Evolutionary conservation across 768 basidiomycete species (phyloP), one percentile per base, ranked within the genome.

Genomic region (Boletales sp.): DNA sequence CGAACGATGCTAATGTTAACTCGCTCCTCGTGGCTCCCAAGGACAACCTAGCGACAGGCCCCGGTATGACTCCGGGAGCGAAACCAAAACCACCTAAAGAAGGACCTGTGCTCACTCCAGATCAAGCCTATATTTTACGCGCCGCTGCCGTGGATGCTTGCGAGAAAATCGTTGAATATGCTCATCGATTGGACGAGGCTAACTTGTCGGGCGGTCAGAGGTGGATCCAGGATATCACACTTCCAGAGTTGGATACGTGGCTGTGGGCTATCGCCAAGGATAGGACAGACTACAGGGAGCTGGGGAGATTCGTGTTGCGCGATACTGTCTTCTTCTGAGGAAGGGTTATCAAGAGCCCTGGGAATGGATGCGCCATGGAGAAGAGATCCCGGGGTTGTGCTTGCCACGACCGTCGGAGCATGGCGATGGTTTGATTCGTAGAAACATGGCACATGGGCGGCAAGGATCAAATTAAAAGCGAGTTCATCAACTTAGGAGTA

Each of bases 231-330:
- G 68, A 72, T 4, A 72, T 93, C 32, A 80, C 73, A 0, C 68
- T 82, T 24, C 81, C 84, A 5, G 74, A 80, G 40, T 53, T 91
- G 51, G 85, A 91, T 60, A 78, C 77, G 59, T 93, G 88, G 87
- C 65, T 92, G n/a, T 89, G 90, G 87, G 74, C 81, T 30, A 78
- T 88, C 5, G 87, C 87, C 34, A 91, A 93, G 62, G 88, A 90
- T 57, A 73, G 87, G 54, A 56, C 69, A 29, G 89, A 90, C 65
- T 90, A 90, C 60, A 72, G 86, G 44, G 68, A 68, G 43, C 71
- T 92, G 36, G 74, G 75, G 56, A 72, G 90, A 55, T 87, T 91
- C 60, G 84, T 78, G n/a, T 68, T 80, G 63, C 71, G 74, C 48
- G 72, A 82, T 52, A 88, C 88, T 1, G 70, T 79, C 36, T 90